Percentiles rank a stretch among this genome's conserved stretches.
phyloP scores from a whole-genome alignment of 495 filamentous ascomycete genomes.

The Tuber brumale region DNA sequence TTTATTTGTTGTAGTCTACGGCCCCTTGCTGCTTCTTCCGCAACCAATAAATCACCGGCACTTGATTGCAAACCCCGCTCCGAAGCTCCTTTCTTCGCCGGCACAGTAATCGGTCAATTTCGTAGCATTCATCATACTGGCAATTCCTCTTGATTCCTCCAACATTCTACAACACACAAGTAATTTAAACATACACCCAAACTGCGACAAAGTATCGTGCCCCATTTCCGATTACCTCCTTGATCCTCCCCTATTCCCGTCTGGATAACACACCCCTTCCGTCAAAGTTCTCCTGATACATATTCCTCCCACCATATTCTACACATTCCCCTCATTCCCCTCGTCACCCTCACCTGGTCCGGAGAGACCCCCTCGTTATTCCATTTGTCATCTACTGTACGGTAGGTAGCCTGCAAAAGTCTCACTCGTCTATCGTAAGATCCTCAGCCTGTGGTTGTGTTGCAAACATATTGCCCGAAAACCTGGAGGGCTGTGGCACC shows the following conservation, averaged over 20 bases:
- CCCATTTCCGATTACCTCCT: neutral
- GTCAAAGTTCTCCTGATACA: neutral
- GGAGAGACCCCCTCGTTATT: neutral
- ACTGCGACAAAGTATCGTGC: neutral
- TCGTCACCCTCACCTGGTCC: neutral
- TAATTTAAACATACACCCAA: neutral
- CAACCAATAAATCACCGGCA: neutral
- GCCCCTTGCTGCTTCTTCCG: neutral
- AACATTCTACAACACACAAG: neutral
- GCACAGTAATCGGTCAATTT: neutral
- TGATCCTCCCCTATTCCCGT: neutral
- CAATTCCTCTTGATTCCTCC: neutral
- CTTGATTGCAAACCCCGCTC: neutral
- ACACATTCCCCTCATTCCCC: neutral
- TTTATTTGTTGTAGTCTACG: too few species aligned
- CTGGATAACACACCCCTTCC: neutral
- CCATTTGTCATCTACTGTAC: neutral
- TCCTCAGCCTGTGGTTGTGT: neutral
- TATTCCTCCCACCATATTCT: neutral
- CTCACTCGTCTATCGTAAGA: neutral
- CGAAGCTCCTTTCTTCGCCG: neutral
- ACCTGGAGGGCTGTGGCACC: neutral
- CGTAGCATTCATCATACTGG: neutral
- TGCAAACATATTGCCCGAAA: neutral
- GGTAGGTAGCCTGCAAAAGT: neutral